Evolutionary conservation across 2,329 filamentous ascomycete genomes (phyloP), one percentile per base, ranked within the genome.

Genomic region (Aciculosporium take): DNA sequence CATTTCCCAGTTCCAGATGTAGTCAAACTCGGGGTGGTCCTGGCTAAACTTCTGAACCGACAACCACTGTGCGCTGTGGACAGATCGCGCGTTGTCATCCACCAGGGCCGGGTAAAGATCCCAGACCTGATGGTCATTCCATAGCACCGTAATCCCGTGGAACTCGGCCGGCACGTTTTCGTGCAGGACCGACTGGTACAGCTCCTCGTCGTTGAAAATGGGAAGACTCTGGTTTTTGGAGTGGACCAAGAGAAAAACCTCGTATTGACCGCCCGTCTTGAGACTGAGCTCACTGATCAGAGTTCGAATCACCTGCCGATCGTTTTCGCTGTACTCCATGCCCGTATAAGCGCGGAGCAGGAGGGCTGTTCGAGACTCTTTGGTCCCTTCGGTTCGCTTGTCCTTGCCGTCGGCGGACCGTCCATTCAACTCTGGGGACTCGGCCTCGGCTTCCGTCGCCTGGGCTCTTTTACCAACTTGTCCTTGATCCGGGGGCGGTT

Each of bases 1-100:
- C 62, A 86, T 83, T 56, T 91, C 85, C 84, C 83, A 88, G 56
- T 89, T 88, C 83, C 84, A 91, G 50, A 86, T 70, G 51, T 74
- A 86, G 50, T 88, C 81, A 48, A 84, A 91, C 51, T 89, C 77
- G 0, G 82, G 82, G 51, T 86, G 79, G 38, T 81, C 79, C 52
- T 81, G 71, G 44, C 75, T 75, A 54, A 88, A 87, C 60, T 79
- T 80, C 55, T 87, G 83, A 2, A 87, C 69, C 5, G 81, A 79
- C 49, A 85, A 69, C 67, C 79, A 84, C 52, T 84, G 79, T 24
- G 71, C 67, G 23, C 68, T 68, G 50, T 76, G 72, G n/a, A 76
- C 74, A 39, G 60, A 66, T 45, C 66, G 58, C 42, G 68, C 66
- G 40, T 67, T 60, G 6, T 62, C 72, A 43, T 83, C 77, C 52